A percentile compares a stretch with the other conserved stretches of the same genome.
These are phyloP conservation scores for Colletotrichum lini DNA, from an alignment of 2,329 filamentous ascomycete genomes.

Conservation along the genomic window DNA sequence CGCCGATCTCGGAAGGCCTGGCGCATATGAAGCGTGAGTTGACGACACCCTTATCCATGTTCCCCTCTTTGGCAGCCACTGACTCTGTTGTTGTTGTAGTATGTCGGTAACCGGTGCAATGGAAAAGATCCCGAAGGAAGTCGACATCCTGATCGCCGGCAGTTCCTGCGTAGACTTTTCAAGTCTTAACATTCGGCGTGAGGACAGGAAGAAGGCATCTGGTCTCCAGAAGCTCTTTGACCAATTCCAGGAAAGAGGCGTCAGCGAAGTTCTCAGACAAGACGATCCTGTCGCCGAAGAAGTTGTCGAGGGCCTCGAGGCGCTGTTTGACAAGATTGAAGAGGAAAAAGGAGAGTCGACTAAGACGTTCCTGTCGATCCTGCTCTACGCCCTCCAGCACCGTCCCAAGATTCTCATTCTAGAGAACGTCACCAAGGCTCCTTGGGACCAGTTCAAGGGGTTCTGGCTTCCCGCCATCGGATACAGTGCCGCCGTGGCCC, in stretches of 20 bases:
- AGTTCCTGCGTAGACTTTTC: conserved; percentile 86
- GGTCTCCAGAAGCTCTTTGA: conserved; percentile 69
- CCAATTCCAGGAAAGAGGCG: conserved; percentile 56
- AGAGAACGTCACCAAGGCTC: conserved; percentile 77
- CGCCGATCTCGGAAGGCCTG: conserved; percentile 63
- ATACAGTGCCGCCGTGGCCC: conserved; percentile 67
- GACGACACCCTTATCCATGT: background rate
- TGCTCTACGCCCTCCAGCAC: conserved; percentile 67
- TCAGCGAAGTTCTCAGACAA: conserved; percentile 58
- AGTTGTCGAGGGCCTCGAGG: conserved; percentile 48
- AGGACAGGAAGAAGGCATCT: conserved; percentile 59
- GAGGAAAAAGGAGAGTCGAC: conserved; percentile 74
- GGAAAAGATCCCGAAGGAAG: conserved; percentile 66
- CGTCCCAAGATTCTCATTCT: conserved; percentile 76
- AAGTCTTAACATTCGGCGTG: conserved; percentile 66
- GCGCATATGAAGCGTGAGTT: conserved; percentile 60
- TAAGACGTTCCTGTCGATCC: conserved; percentile 74
- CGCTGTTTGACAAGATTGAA: conserved; percentile 67
- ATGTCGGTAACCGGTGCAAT: conserved; percentile 77
- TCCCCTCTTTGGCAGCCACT: conserved; percentile 29
- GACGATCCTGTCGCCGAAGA: conserved; percentile 43
- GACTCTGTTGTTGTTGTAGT: conserved; percentile 51
- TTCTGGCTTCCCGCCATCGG: conserved; percentile 60
- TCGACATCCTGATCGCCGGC: conserved; percentile 79
- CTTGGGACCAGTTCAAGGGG: conserved; percentile 69